phyloP scores from a whole-genome alignment of 441 rosid species.

The Jatropha multifida region DNA sequence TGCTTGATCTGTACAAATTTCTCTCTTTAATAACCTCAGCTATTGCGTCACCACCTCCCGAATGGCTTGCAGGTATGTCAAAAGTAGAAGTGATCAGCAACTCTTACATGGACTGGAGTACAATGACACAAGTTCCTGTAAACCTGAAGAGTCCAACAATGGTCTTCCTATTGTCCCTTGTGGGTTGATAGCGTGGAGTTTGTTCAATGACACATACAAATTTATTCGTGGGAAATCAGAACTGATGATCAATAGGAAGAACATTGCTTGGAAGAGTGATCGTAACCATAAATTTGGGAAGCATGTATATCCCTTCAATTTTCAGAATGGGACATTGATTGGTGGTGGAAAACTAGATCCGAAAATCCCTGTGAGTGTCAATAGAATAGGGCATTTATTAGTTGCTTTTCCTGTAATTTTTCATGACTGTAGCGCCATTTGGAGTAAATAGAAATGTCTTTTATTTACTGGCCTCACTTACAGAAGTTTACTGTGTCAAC shows the following conservation, averaged over 20 bases:
- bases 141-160: slow-evolving; percentile 60
- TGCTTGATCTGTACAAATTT: neutral
- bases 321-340: slow-evolving; percentile 74
- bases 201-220: slow-evolving; percentile 78
- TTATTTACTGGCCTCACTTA: neutral
- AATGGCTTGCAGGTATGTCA: slow-evolving; percentile 63
- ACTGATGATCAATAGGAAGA: slow-evolving; percentile 52
- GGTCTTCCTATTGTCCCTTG: slow-evolving; percentile 81
- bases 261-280: slow-evolving; percentile 85
- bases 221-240: slow-evolving; percentile 46
- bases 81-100: slow-evolving; percentile 84
- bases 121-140: slow-evolving; percentile 60
- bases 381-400: neutral
- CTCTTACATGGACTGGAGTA: slow-evolving; percentile 57
- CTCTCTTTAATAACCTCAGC: neutral
- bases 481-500: neutral
- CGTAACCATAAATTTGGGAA: slow-evolving; percentile 85
- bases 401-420: slow-evolving; percentile 5
- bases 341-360: slow-evolving; percentile 81
- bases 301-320: slow-evolving; percentile 72
- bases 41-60: slow-evolving; percentile 9
- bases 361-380: slow-evolving; percentile 55
- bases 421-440: neutral
- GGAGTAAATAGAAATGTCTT: neutral
- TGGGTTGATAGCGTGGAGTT: slow-evolving; percentile 89